Evolutionary conservation across 2,329 filamentous ascomycete species (phyloP), one percentile per base, ranked within the genome.

Genomic region (Colletotrichum abscissum): DNA sequence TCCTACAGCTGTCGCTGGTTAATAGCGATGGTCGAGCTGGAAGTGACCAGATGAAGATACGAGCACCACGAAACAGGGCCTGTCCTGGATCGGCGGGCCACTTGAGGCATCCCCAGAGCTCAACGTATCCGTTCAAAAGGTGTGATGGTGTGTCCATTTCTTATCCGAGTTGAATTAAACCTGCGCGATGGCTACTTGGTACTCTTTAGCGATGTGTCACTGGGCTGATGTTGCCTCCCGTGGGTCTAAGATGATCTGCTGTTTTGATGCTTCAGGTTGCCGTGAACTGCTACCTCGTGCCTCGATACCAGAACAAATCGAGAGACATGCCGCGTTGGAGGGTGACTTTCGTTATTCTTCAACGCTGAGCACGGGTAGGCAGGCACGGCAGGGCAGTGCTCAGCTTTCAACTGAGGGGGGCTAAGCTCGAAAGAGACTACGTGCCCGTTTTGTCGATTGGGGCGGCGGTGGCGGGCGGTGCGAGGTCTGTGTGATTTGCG

Each of bases 371-470:
- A 49, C 38, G 11, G 33, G 9, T 35, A 4, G 33, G 38, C 14
- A 16, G 16, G 38, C 38, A 42, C 38, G 14, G 14, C 14, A 16
- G 42, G 42, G 33, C 57, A 63, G 30, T 65, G 70, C 70, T 73
- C 65, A 59, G 59, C 60, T 60, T 42, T 46, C 19, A 60, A 60
- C 55, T 55, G 38, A 54, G 24, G 54, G 24, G 16, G 22, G 22
- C 60, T 69, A 62, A 46, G 46, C 66, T 65, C 49, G 38, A 69
- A 30, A 46, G 33, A 49, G 42, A 72, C 42, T 69, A 72, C 30
- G 59, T 33, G 55, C 59, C 66, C 52, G 67, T 55, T 38, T 60
- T 60, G 42, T 57, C 46, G 52, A 56, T 56, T 58, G 30, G n/a
- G 28, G 30, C 14, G n/a, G 7, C 49, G n/a, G 62, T 63, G 59